Evolutionary conservation across 495 filamentous ascomycete genomes (phyloP), one percentile per base, ranked within the genome.

Genomic region (Aeminium ludgeri): DNA sequence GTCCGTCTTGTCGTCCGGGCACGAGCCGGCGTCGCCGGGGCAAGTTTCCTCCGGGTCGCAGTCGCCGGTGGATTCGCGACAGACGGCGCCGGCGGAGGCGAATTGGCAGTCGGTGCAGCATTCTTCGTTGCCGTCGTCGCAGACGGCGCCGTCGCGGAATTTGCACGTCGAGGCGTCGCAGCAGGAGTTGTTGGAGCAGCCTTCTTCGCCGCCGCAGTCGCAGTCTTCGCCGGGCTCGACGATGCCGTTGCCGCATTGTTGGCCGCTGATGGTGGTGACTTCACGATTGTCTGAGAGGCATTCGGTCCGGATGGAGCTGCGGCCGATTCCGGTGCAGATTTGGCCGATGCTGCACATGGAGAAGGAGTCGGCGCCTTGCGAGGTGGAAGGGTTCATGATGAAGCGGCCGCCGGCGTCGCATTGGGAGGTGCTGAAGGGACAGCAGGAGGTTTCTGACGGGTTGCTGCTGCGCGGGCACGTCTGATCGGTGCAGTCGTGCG

Each of bases 301-400:
- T 20, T 48, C 58, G 5, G 71, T 76, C 30, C 79, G 80, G 56
- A 89, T 78, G 45, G 75, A 78, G 52, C 81, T 84, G 36, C 80
- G 74, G 34, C 70, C 73, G 38, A 97, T 67, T 30, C 85, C 86
- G n/a, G 80, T 82, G 59, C 89, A 97, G 47, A 97, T 82, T 52
- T 96, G 96, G 43, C 89, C 89, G 44, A 97, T 69, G 10, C 76
- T 77, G 61, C 89, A 97, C 16, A 73, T 69, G 10, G 86, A 94
- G 59, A 97, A 97, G 18, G 70, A 55, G 1, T 65, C 76, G 55
- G 93, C 82, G 36, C 71, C 67, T 19, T 66, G 55, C 12, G 64
- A 70, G 0, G 89, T 86, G 23, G 79, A 87, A 0, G 89, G 89
- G 54, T 96, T 95, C 89, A 97, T 97, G 57, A 97, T 84, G 59